A percentile compares a stretch with the other conserved stretches of the same genome.
Conservation (phyloP, 441 rosid genomes). For the Jatropha podagrica region DNA sequence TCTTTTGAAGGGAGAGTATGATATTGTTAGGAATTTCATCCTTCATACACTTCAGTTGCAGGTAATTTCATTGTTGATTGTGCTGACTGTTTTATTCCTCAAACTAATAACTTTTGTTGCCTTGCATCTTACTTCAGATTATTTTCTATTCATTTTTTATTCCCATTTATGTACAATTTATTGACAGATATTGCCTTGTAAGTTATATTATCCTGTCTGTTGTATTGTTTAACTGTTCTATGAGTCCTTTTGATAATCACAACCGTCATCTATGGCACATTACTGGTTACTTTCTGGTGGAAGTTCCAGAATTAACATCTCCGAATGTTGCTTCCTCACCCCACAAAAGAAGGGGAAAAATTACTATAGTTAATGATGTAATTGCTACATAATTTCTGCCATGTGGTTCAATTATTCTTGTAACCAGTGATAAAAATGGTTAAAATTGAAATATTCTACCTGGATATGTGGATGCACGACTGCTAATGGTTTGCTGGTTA, state of each 20-base stretch:
- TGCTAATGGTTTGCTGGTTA: not conserved
- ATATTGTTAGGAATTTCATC: constrained; percentile 88
- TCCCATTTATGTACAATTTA: not conserved
- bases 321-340: not conserved
- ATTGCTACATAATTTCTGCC: not conserved
- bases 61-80: constrained; percentile 38
- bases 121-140: not conserved
- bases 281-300: not conserved
- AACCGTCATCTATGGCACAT: not conserved
- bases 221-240: not conserved
- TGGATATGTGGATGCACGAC: not conserved
- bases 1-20: constrained; percentile 90
- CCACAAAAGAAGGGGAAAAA: not conserved
- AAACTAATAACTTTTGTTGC: not conserved
- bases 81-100: not conserved
- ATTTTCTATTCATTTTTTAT: not conserved
- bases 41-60: constrained; percentile 93
- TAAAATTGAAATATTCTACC: not conserved
- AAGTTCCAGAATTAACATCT: not conserved
- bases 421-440: not conserved
- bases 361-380: not conserved
- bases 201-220: not conserved
- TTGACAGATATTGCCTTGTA: not conserved
- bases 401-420: not conserved
- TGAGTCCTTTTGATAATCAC: not conserved